phyloP scores from a whole-genome alignment of 2,329 filamentous ascomycete species.

The Hirsutella minnesotensis region DNA sequence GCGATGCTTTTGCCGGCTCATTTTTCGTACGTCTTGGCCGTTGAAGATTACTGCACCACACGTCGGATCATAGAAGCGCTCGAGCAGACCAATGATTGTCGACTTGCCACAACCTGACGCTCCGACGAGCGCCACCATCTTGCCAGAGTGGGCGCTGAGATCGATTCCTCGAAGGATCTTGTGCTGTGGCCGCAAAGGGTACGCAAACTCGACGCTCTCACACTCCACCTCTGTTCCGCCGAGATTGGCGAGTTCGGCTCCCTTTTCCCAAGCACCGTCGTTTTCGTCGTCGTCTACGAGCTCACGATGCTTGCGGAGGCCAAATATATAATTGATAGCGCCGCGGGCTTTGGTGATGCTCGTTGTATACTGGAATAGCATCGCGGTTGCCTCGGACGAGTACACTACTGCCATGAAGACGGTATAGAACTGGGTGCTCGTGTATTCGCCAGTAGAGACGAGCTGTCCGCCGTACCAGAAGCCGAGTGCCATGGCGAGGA shows the following conservation, averaged over 20 bases:
- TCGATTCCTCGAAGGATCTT: constrained; percentile 26
- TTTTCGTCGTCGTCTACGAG: constrained; percentile 17
- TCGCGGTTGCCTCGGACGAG: constrained; percentile 27
- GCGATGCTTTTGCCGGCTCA: constrained; percentile 19
- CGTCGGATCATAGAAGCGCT: constrained; percentile 30
- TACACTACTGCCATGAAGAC: constrained; percentile 39
- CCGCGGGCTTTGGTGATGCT: constrained; percentile 37
- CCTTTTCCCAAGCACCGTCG: constrained; percentile 7
- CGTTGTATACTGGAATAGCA: constrained; percentile 34
- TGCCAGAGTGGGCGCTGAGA: constrained; percentile 29
- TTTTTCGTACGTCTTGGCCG: constrained; percentile 15
- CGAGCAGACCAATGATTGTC: constrained; percentile 41
- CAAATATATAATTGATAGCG: constrained; percentile 37
- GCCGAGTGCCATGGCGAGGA: constrained; percentile 25
- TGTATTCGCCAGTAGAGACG: constrained; percentile 33
- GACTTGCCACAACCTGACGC: constrained; percentile 49
- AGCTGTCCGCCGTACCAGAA: constrained; percentile 30
- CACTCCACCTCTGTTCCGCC: constrained; percentile 31
- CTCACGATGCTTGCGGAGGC: constrained; percentile 20
- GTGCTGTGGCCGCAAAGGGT: constrained; percentile 30
- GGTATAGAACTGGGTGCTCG: constrained; percentile 32
- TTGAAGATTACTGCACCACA: constrained; percentile 18
- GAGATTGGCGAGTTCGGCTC: not conserved
- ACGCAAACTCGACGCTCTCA: constrained; percentile 42
- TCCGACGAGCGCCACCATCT: constrained; percentile 43